phyloP scores from a whole-genome alignment of 1,284 basidiomycete genomes.

The Mycena sp. region DNA sequence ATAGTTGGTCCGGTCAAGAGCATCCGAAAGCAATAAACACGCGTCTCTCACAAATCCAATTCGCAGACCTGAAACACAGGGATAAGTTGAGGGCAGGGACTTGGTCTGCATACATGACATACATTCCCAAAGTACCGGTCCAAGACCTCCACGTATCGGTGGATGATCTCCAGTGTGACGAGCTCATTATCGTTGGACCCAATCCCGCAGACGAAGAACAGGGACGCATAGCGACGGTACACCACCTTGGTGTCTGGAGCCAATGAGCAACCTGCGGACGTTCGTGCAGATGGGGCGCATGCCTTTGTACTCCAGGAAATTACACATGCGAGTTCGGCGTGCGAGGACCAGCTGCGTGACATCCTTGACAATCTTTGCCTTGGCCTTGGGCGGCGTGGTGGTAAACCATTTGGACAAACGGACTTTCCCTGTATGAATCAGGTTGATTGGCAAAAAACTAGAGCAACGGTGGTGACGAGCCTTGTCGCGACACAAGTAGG shows the following conservation, averaged over 20 bases:
- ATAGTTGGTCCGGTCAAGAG: constrained; percentile 1
- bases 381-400: constrained; percentile 93
- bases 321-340: constrained; percentile 97
- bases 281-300: constrained; percentile 30
- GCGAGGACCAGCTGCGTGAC: constrained; percentile 98
- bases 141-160: constrained; percentile 98
- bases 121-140: constrained; percentile 99
- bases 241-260: constrained; percentile 92
- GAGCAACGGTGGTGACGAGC: constrained; percentile 51
- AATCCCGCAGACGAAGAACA: constrained; percentile 98
- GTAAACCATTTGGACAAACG: constrained; percentile 99
- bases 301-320: constrained; percentile 99
- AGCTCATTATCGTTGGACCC: constrained; percentile 91
- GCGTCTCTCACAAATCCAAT: constrained; percentile 82
- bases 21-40: background rate
- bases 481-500: constrained; percentile 94
- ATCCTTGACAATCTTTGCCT: constrained; percentile 99
- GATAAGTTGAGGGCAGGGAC: background rate
- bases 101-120: constrained; percentile 1
- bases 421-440: constrained; percentile 81
- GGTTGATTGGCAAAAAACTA: constrained; percentile 3
- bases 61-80: constrained; percentile 82
- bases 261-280: background rate
- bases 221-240: constrained; percentile 97
- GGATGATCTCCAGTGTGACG: constrained; percentile 95